Evolutionary conservation across 2,329 filamentous ascomycete genomes (phyloP).

Genomic region (Gaeumannomyces tritici): DNA sequence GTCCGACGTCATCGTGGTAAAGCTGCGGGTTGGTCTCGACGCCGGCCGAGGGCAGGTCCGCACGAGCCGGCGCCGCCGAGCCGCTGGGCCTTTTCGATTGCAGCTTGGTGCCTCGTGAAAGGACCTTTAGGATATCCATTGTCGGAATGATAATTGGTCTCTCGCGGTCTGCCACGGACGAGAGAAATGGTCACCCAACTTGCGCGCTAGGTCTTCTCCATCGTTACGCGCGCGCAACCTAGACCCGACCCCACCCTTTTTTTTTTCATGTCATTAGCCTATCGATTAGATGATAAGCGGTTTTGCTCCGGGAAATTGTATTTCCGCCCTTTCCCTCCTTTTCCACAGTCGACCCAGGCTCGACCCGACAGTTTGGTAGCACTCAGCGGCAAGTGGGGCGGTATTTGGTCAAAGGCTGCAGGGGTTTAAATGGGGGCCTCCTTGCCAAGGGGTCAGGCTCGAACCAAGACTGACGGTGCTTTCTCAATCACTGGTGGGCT

Average conservation of each 20-base stretch:
- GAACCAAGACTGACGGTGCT: background rate
- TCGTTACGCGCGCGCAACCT: background rate
- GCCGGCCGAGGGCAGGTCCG: slow-evolving; percentile 54
- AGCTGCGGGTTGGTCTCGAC: slow-evolving; percentile 58
- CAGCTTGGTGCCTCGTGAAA: slow-evolving; percentile 60
- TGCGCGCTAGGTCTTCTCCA: too few species aligned
- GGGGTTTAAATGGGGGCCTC: background rate
- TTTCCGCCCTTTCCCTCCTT: background rate
- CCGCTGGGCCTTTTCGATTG: slow-evolving; percentile 28
- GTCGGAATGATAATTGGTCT: background rate
- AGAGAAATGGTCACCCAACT: background rate
- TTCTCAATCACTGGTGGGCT: too few species aligned
- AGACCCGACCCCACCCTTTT: background rate
- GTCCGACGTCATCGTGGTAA: slow-evolving; percentile 46
- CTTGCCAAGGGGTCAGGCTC: background rate
- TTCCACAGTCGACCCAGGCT: background rate
- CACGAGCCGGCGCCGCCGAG: slow-evolving; percentile 19
- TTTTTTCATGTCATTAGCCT: background rate
- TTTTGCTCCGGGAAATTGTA: background rate
- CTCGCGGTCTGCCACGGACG: background rate
- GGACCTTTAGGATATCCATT: slow-evolving; percentile 66
- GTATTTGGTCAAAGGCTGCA: background rate
- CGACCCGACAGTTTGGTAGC: background rate
- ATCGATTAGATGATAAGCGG: background rate
- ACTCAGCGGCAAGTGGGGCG: background rate